These are phyloP conservation scores for Fragaria nilgerrensis DNA, from an alignment of 306 rosid species.

Conservation along the genomic window DNA sequence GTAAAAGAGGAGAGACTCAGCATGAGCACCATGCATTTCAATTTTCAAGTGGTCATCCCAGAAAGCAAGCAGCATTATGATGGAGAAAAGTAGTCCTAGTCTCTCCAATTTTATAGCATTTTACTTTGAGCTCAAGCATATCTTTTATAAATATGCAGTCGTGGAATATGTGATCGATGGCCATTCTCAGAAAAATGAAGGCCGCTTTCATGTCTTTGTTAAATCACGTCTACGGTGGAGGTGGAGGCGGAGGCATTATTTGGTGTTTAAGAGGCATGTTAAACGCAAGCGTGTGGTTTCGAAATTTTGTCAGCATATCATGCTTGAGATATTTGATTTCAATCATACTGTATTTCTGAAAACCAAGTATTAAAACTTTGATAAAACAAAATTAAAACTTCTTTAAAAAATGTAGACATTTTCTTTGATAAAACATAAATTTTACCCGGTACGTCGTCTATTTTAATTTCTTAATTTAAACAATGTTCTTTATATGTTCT, in stretches of 20 bases:
- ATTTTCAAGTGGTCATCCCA: background rate
- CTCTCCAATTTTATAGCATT: background rate
- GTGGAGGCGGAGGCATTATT: background rate
- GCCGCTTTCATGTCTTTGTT: background rate
- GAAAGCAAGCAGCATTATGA: background rate
- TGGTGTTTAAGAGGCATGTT: background rate
- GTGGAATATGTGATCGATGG: slow-evolving; percentile 5
- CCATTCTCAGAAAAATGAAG: slow-evolving; percentile 7
- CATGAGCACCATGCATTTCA: background rate
- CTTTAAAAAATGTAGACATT: no score
- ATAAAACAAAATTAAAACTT: no score
- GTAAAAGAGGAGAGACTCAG: background rate
- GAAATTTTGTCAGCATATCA: background rate
- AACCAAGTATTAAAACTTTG: no score
- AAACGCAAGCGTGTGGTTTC: background rate
- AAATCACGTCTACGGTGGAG: background rate
- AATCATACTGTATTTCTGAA: background rate
- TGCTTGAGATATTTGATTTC: background rate
- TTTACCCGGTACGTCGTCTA: no score
- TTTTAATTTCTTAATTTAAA: no score
- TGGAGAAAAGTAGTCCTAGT: background rate
- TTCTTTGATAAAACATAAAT: no score
- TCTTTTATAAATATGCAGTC: background rate
- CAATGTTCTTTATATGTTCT: no score
- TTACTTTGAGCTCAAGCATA: background rate